Evolutionary conservation across 805 yeast genomes (phyloP).

Genomic region (Wickerhamiella dianesei): DNA sequence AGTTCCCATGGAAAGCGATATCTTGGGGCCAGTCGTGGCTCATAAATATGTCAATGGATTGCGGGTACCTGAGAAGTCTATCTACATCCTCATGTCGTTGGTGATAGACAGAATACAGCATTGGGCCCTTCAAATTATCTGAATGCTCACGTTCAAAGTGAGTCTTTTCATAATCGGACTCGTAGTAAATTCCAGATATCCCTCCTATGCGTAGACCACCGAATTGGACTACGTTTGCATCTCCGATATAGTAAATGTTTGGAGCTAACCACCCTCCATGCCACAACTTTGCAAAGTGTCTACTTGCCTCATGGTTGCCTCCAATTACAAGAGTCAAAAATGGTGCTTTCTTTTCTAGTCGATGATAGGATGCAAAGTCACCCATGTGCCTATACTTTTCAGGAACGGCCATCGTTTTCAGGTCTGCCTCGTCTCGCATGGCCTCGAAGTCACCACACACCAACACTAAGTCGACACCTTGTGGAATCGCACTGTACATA

Average conservation of each 20-base stretch:
- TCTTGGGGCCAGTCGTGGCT: slow-evolving; percentile 95
- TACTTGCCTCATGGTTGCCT: slow-evolving; percentile 89
- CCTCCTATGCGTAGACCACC: slow-evolving; percentile 71
- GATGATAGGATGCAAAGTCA: slow-evolving; percentile 64
- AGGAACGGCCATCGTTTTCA: slow-evolving; percentile 65
- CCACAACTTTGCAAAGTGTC: slow-evolving; percentile 54
- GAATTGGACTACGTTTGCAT: slow-evolving; percentile 57
- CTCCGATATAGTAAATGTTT: slow-evolving; percentile 73
- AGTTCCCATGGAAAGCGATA: slow-evolving; percentile 52
- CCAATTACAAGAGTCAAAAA: slow-evolving; percentile 73
- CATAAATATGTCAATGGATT: slow-evolving; percentile 40
- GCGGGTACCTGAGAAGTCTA: slow-evolving; percentile 30
- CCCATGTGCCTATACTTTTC: slow-evolving; percentile 60
- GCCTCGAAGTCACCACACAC: slow-evolving; percentile 92
- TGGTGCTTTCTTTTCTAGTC: slow-evolving; percentile 51
- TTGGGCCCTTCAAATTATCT: slow-evolving; percentile 1
- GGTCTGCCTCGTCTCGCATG: slow-evolving; percentile 47
- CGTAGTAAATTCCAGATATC: slow-evolving; percentile 68
- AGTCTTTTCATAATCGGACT: slow-evolving; percentile 32
- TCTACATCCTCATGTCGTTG: slow-evolving; percentile 47
- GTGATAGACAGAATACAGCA: slow-evolving; percentile 54
- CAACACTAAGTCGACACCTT: slow-evolving; percentile 40
- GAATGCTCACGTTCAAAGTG: slow-evolving; percentile 17
- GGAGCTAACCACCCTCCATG: slow-evolving; percentile 93
- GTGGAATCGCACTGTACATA: slow-evolving; percentile 11